Evolutionary conservation across 1,284 basidiomycete species (phyloP).

Genomic region (Cryptococcus sp.): DNA sequence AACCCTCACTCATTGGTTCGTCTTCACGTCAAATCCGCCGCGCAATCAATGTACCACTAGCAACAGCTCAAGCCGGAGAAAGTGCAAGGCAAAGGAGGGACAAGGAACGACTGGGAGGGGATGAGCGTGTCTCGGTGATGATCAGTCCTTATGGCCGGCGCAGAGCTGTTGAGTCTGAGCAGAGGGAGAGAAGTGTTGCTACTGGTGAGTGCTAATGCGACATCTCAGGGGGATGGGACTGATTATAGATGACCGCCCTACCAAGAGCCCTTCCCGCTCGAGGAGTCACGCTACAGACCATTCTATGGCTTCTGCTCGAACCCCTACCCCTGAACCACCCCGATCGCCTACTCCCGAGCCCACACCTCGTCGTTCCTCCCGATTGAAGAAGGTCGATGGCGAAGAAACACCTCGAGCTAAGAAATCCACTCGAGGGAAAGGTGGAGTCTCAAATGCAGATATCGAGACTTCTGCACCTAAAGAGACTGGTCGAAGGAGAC

Average conservation of each 20-base stretch:
- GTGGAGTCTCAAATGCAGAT: constrained; percentile 11
- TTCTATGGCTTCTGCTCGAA: constrained; percentile 7
- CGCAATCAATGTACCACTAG: constrained; percentile 42
- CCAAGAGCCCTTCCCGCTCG: background rate
- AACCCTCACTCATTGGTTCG: constrained; percentile 29
- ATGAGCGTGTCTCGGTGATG: constrained; percentile 35
- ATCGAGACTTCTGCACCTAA: constrained; percentile 12
- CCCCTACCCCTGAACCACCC: constrained; percentile 8
- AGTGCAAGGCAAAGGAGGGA: constrained; percentile 23
- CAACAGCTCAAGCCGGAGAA: constrained; percentile 35
- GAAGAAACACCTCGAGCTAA: constrained; percentile 26
- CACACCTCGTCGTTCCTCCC: constrained; percentile 34
- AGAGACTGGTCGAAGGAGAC: constrained; percentile 10
- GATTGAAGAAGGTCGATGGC: constrained; percentile 20
- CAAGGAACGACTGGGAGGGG: constrained; percentile 25
- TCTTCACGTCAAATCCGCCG: constrained; percentile 38
- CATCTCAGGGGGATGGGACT: background rate
- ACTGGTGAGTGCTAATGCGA: constrained; percentile 12
- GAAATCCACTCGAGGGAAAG: constrained; percentile 11
- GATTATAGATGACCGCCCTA: constrained; percentile 9
- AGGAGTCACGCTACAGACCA: constrained; percentile 11
- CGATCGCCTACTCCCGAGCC: constrained; percentile 15
- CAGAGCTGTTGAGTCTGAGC: constrained; percentile 27
- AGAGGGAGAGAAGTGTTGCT: constrained; percentile 19
- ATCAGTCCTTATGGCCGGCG: constrained; percentile 46